Conservation (phyloP, 306 rosid genomes). For the Elaeagnus macrophylla region DNA sequence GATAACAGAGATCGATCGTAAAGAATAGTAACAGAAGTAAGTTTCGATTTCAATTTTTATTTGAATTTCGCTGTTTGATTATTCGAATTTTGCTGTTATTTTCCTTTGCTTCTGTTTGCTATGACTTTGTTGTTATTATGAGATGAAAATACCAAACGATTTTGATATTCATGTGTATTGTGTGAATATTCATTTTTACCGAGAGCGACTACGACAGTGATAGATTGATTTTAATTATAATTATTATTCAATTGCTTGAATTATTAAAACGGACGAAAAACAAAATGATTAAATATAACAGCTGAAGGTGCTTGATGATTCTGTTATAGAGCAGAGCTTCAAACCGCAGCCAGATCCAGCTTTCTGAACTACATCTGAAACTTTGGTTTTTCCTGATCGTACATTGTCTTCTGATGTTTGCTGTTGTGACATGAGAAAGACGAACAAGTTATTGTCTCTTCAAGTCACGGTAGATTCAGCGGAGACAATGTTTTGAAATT, state of each 20-base stretch:
- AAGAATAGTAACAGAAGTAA: neutral
- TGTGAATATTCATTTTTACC: no score
- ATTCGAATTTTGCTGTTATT: neutral
- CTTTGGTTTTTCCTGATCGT: neutral
- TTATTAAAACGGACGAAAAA: neutral
- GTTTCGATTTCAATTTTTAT: neutral
- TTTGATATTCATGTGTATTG: no score
- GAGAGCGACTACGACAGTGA: no score
- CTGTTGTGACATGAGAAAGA: neutral
- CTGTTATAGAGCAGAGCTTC: conserved; percentile 2
- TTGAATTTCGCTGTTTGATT: neutral
- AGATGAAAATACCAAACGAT: neutral
- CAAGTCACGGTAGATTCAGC: neutral
- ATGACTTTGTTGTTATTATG: neutral
- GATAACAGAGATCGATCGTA: neutral
- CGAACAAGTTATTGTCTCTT: neutral
- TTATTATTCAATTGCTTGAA: neutral
- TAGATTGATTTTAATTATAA: neutral
- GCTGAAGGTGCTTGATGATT: neutral
- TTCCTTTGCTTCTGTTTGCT: neutral
- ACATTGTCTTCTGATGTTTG: conserved; percentile 2
- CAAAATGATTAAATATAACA: neutral
- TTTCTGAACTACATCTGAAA: neutral
- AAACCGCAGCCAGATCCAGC: conserved; percentile 3
- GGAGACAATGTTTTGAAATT: neutral